Percentiles rank a stretch among this genome's conserved stretches.
phyloP scores from a whole-genome alignment of 306 rosid species.

The Quercus berberidifolia region DNA sequence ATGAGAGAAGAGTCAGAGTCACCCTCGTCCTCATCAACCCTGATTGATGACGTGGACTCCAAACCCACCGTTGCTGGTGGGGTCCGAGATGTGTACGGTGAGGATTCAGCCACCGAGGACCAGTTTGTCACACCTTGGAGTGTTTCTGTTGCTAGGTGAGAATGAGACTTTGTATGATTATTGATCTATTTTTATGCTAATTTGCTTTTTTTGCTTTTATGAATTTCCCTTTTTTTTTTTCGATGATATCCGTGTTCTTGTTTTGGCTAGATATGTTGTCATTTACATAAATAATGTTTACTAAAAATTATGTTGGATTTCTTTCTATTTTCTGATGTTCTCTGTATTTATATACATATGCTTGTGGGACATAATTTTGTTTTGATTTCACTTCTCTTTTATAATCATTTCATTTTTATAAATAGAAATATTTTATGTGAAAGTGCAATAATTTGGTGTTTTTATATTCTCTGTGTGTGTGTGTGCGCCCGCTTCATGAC shows the following conservation, averaged over 20 bases:
- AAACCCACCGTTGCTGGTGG: conserved; percentile 42
- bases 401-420: neutral
- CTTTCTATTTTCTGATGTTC: neutral
- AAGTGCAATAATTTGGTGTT: neutral
- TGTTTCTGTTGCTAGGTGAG: conserved; percentile 82
- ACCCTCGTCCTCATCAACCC: conserved; percentile 27
- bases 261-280: neutral
- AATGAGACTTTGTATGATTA: neutral
- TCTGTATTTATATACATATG: neutral
- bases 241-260: neutral
- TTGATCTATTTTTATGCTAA: neutral
- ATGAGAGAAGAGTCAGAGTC: conserved; percentile 10
- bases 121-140: conserved; percentile 83
- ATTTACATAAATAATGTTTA: neutral
- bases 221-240: neutral
- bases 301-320: neutral
- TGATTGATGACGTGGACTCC: conserved; percentile 33
- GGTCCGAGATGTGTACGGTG: conserved; percentile 63
- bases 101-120: conserved; percentile 74
- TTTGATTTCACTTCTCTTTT: neutral
- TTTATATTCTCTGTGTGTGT: neutral
- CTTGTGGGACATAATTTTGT: too few species aligned
- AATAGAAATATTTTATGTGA: neutral
- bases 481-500: too few species aligned
- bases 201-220: neutral